Evolutionary conservation across 768 basidiomycete species (phyloP), one percentile per base, ranked within the genome.

Genomic region (Pleurotus tuber-regium): DNA sequence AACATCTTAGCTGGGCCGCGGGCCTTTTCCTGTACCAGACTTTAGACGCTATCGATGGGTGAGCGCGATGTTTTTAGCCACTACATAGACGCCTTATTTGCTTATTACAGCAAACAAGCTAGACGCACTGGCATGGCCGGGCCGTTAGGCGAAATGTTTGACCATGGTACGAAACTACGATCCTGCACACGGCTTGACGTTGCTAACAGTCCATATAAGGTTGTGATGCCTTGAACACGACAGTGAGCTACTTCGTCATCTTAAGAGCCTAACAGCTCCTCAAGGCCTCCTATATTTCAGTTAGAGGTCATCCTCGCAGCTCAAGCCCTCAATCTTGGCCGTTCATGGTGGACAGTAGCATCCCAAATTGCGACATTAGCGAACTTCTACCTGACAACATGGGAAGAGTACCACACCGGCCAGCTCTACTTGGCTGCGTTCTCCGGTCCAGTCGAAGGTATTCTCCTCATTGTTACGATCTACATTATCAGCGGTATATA

Each of bases 311-410:
- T 98, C 54, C 79, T 99, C 35, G 80, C 82, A 4, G 74, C 84
- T 6, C 82, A 89, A 23, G 95, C 97, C 0, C 80, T 99, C 38
- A 95, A 96, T 59, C 76, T 98, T 18, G 92, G 91, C 10, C 77
- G 94, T 16, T 93, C 92, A 0, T 98, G 97, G 94, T 98, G 94
- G 96, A 98, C 94, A 0, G 86, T 98, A 28, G 82, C 88, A 0
- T 88, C 88, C 1, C 91, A 95, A 64, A 75, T 86, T 9, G 85
- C 84, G 1, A 84, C 86, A 0, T 69, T 88, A 33, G 83, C 82
- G 54, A 89, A 87, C 64, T 92, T 92, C 61, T 90, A 90, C 66
- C 72, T 89, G 16, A 87, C 87, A 3, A 91, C 88, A 12, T 90
- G 87, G 86, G 86, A 78, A 65, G 80, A 96, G 66, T 92, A 89